phyloP scores from a whole-genome alignment of 1,284 basidiomycete species.

The Ganoderma lingzhi region DNA sequence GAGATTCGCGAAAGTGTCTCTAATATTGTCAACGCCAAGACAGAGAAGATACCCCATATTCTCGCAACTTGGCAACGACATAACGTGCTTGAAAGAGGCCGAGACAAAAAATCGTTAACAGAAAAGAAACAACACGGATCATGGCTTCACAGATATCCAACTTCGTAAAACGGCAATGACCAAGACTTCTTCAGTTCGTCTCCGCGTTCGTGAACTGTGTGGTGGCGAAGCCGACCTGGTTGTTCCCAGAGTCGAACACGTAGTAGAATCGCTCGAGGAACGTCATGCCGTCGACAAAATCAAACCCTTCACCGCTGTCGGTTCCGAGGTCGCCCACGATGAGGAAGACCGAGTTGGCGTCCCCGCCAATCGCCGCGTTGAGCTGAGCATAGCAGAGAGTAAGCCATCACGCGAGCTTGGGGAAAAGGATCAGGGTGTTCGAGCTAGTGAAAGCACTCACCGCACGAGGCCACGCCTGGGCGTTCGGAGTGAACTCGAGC shows the following conservation, averaged over 20 bases:
- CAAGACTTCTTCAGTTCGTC: slow-evolving; percentile 43
- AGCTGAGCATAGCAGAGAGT: slow-evolving; percentile 40
- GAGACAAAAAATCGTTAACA: background rate
- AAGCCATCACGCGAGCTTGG: background rate
- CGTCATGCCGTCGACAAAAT: slow-evolving; percentile 44
- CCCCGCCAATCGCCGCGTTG: slow-evolving; percentile 26
- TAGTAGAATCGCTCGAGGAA: slow-evolving; percentile 68
- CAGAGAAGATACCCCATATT: background rate
- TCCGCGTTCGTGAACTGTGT: slow-evolving; percentile 49
- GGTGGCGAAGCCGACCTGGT: slow-evolving; percentile 53
- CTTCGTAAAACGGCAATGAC: background rate
- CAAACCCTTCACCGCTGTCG: slow-evolving; percentile 37
- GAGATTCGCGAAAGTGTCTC: background rate
- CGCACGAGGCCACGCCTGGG: slow-evolving; percentile 58
- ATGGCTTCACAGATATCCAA: background rate
- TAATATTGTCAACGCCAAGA: background rate
- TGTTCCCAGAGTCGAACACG: slow-evolving; percentile 67
- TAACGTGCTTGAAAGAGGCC: background rate
- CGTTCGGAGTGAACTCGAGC: slow-evolving; percentile 57
- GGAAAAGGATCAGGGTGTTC: no score
- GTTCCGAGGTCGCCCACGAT: slow-evolving; percentile 39
- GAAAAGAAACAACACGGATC: background rate
- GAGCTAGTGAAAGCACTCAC: slow-evolving; percentile 3
- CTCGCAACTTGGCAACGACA: background rate
- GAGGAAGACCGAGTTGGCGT: slow-evolving; percentile 37